Evolutionary conservation across 805 yeast genomes (phyloP).

Genomic region (Candida dajiaensis): DNA sequence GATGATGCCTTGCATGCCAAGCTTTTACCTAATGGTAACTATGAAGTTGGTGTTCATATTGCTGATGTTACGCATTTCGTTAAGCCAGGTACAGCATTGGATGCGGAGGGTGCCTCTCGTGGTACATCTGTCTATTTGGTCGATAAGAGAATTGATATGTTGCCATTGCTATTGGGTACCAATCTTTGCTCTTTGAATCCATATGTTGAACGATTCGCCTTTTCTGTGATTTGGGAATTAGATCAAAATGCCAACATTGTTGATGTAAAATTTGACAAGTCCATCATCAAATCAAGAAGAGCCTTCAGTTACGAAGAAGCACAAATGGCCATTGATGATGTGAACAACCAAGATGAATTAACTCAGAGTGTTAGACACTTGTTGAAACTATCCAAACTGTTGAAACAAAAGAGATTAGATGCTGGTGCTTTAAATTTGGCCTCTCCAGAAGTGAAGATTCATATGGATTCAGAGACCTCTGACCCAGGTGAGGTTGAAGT

Average conservation of each 20-base stretch:
- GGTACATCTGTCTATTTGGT: slow-evolving; percentile 97
- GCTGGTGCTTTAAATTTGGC: slow-evolving; percentile 97
- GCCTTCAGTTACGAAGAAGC: slow-evolving; percentile 95
- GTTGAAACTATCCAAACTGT: slow-evolving; percentile 69
- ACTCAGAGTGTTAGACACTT: slow-evolving; percentile 86
- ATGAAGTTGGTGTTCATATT: slow-evolving; percentile 97
- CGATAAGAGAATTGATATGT: slow-evolving; percentile 97
- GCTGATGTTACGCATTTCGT: slow-evolving; percentile 99
- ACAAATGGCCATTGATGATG: slow-evolving; percentile 84
- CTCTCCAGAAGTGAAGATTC: slow-evolving; percentile 96
- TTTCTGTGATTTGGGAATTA: slow-evolving; percentile 93
- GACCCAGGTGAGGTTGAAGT: slow-evolving; percentile 96
- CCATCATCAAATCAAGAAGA: slow-evolving; percentile 84
- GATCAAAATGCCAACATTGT: slow-evolving; percentile 83
- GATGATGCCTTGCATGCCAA: slow-evolving; percentile 96
- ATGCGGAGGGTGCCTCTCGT: slow-evolving; percentile 93
- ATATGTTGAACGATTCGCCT: slow-evolving; percentile 91
- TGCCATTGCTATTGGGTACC: slow-evolving; percentile 92
- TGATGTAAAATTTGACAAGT: slow-evolving; percentile 72
- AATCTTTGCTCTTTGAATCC: slow-evolving; percentile 94
- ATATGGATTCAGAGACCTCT: slow-evolving; percentile 93
- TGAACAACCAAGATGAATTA: slow-evolving; percentile 67
- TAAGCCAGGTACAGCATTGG: slow-evolving; percentile 85
- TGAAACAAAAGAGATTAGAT: slow-evolving; percentile 80
- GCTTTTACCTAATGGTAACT: slow-evolving; percentile 82